Base-by-base conservation (phyloP, 148 eudicot genomes). In the Arctostaphylos glauca region DNA sequence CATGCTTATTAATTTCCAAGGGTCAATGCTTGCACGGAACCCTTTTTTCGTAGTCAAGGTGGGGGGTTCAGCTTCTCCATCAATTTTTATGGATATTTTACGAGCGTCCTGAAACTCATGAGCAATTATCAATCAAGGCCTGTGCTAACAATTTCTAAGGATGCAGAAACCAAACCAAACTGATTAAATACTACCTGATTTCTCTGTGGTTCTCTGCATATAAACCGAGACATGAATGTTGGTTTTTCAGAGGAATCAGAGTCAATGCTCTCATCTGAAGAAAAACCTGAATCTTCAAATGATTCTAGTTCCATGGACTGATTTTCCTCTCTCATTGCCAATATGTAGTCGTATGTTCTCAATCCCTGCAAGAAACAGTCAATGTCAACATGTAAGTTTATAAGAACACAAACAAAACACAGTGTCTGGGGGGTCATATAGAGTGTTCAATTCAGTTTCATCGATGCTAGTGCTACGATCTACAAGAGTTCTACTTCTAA, bases 271-370 rank as follows among this genome's bases (percentile, higher is more conserved):
- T 93, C 98, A 81, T 95, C 98, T 52, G 98, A 93, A 55, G 93
- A 93, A 79, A 82, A 90, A 86, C 92, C 98, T 76, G 95, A 93
- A 87, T 94, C 94, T 78, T 88, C 93, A 54, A 85, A 82, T 43
- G 91, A 75, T 47, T 95, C 93, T 66, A 87, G 87, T 81, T 85
- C 92, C 80, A 87, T 68, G 59, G 88, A 80, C 74, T 85, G 91
- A 83, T 89, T 90, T 81, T 88, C 92, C 85, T 94, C 98, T 88
- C 81, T 92, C 97, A 93, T 94, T 55, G 99, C 99, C 81, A 94
- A 66, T 82, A 96, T 94, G 88, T 94, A 96, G 44, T 96, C 99
- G 85, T 96, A 96, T 64, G 99, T 96, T 91, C 94, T 86, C 94
- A 96, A 92, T 83, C 99, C 99, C 98, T 96, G 87, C 85, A 83